Conservation (phyloP, 805 yeast species). For the Starmerella sirachaensis region DNA sequence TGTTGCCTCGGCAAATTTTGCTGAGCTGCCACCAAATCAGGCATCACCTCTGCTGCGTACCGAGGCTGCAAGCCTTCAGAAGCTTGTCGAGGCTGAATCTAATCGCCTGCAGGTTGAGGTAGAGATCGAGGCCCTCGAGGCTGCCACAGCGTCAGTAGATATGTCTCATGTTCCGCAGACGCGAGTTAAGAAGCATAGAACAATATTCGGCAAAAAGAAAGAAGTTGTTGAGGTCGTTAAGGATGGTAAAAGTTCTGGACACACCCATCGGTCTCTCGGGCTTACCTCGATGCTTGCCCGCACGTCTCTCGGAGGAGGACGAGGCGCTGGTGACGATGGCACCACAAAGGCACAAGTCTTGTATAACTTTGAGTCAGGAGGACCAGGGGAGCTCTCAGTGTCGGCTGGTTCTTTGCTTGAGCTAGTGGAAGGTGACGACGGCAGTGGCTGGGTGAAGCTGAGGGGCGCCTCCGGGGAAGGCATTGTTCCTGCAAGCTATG, state of each 20-base stretch:
- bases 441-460: conserved; percentile 78
- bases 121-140: conserved; percentile 78
- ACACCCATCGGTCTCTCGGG: conserved; percentile 18
- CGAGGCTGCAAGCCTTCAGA: conserved; percentile 43
- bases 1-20: conserved; percentile 25
- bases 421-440: conserved; percentile 62
- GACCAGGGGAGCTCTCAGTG: conserved; percentile 62
- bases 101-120: conserved; percentile 66
- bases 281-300: conserved; percentile 23
- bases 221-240: conserved; percentile 24
- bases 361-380: conserved; percentile 54
- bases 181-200: conserved; percentile 42
- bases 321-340: conserved; percentile 16
- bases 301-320: conserved; percentile 12
- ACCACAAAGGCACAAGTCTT: conserved; percentile 25
- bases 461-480: conserved; percentile 53
- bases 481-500: conserved; percentile 73
- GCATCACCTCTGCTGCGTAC: conserved; percentile 33
- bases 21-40: conserved; percentile 19
- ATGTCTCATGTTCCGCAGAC: conserved; percentile 26
- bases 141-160: conserved; percentile 59
- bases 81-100: conserved; percentile 63
- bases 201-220: conserved; percentile 37
- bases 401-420: conserved; percentile 47
- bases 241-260: conserved; percentile 4